Evolutionary conservation across 148 eudicot genomes (phyloP).

Genomic region (Rheum nobile): DNA sequence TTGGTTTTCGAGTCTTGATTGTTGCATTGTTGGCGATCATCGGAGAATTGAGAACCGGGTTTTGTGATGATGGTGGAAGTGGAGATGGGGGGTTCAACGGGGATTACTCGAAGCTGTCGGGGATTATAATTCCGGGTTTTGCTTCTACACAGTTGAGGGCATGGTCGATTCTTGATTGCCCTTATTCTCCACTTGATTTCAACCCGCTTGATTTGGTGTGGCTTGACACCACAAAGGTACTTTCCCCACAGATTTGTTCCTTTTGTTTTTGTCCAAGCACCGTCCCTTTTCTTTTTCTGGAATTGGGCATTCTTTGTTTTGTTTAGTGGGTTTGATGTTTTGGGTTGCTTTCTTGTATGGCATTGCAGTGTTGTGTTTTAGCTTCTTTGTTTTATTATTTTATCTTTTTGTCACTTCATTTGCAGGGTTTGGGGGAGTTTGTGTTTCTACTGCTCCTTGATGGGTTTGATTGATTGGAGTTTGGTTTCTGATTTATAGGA

Average conservation of each 20-base stretch:
- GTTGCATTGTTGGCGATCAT: conserved; percentile 1
- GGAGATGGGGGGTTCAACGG: conserved; percentile 29
- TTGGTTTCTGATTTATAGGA: background rate
- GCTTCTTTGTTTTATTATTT: background rate
- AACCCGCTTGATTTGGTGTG: conserved; percentile 98
- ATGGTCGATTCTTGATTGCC: conserved; percentile 93
- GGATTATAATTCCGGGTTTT: conserved; percentile 87
- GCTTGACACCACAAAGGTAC: conserved; percentile 91
- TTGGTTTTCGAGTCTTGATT: background rate
- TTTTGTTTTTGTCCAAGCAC: background rate
- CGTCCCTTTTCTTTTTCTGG: background rate
- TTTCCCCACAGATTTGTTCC: background rate
- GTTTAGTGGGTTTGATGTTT: background rate
- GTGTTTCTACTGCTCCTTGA: background rate
- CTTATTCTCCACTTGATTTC: conserved; percentile 90
- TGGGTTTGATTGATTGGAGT: background rate
- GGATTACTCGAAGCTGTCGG: conserved; percentile 48
- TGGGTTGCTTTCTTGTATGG: background rate
- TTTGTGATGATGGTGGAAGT: background rate
- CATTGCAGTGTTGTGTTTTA: background rate
- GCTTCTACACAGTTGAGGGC: conserved; percentile 96
- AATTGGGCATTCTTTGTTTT: background rate
- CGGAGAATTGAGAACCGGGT: conserved; percentile 6
- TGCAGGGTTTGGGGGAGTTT: background rate
- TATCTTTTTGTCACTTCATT: background rate